Percentiles rank a stretch among this genome's conserved stretches.
These are phyloP conservation scores for Eucalyptus curtisii DNA, from an alignment of 345 rosid genomes.

Conservation along the genomic window DNA sequence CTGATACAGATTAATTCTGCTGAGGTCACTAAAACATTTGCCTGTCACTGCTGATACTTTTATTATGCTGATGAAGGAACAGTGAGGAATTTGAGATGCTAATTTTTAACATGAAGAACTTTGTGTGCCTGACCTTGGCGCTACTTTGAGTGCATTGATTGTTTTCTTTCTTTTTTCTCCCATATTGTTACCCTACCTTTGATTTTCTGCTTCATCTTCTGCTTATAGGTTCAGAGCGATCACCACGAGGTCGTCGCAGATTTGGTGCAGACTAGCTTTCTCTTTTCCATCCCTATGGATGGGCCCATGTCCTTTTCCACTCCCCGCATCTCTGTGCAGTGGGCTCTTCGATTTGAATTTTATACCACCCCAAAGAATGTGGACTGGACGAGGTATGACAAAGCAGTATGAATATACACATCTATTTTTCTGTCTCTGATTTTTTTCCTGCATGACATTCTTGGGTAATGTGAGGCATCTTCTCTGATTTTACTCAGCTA, in stretches of 20 bases:
- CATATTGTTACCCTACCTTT: background rate
- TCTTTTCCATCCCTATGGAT: conserved; percentile 87
- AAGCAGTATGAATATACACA: background rate
- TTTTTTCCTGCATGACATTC: background rate
- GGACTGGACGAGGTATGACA: conserved; percentile 64
- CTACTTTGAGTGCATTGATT: background rate
- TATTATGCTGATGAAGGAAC: background rate
- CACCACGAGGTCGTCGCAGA: conserved; percentile 94
- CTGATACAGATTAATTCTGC: background rate
- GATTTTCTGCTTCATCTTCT: background rate
- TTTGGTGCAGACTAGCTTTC: conserved; percentile 91
- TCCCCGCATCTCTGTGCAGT: conserved; percentile 63
- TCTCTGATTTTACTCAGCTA: background rate
- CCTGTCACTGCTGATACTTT: background rate
- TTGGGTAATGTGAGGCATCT: background rate
- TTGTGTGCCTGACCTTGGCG: background rate
- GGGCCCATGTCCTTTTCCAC: conserved; percentile 98
- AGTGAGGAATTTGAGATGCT: background rate
- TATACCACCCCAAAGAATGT: conserved; percentile 68
- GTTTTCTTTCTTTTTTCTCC: background rate
- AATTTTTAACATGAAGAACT: background rate
- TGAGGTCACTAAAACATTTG: background rate
- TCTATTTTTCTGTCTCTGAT: background rate
- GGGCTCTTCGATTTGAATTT: conserved; percentile 94
- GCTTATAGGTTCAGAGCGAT: conserved; percentile 78